A percentile compares a stretch with the other conserved stretches of the same genome.
phyloP scores from a whole-genome alignment of 306 rosid genomes.

The Senna siamea region DNA sequence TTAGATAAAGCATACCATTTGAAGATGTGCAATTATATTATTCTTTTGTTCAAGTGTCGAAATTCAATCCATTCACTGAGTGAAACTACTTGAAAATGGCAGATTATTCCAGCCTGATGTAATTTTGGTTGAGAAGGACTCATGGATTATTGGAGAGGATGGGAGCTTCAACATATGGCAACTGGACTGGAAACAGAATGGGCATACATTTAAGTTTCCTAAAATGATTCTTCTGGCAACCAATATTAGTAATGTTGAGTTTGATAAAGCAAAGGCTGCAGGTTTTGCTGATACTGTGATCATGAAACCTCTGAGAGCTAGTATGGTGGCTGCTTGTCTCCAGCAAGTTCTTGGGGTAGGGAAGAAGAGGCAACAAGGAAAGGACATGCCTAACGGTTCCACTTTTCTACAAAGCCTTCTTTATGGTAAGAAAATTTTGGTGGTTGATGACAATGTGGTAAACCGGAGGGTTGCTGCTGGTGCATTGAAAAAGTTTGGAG shows the following conservation, averaged over 20 bases:
- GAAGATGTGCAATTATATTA: neutral
- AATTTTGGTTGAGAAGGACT: slow-evolving; percentile 86
- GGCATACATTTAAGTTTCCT: slow-evolving; percentile 61
- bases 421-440: slow-evolving; percentile 78
- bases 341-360: slow-evolving; percentile 88
- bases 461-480: slow-evolving; percentile 98
- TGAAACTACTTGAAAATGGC: slow-evolving; percentile 47
- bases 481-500: slow-evolving; percentile 87
- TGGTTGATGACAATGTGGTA: slow-evolving; percentile 89
- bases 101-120: slow-evolving; percentile 79
- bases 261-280: slow-evolving; percentile 69
- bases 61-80: slow-evolving; percentile 32
- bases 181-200: slow-evolving; percentile 77
- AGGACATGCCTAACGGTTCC: slow-evolving; percentile 65
- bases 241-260: slow-evolving; percentile 61
- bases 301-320: slow-evolving; percentile 95
- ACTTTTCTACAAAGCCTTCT: slow-evolving; percentile 67
- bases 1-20: slow-evolving; percentile 13
- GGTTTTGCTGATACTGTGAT: slow-evolving; percentile 91
- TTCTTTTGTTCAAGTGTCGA: slow-evolving; percentile 5
- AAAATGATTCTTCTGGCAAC: slow-evolving; percentile 89
- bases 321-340: slow-evolving; percentile 98
- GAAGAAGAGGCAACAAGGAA: slow-evolving; percentile 72
- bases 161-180: slow-evolving; percentile 51
- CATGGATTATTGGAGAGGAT: slow-evolving; percentile 75